Base-by-base conservation (phyloP, 192 early-diverging fungal genomes). In the Thamnidium elegans region DNA sequence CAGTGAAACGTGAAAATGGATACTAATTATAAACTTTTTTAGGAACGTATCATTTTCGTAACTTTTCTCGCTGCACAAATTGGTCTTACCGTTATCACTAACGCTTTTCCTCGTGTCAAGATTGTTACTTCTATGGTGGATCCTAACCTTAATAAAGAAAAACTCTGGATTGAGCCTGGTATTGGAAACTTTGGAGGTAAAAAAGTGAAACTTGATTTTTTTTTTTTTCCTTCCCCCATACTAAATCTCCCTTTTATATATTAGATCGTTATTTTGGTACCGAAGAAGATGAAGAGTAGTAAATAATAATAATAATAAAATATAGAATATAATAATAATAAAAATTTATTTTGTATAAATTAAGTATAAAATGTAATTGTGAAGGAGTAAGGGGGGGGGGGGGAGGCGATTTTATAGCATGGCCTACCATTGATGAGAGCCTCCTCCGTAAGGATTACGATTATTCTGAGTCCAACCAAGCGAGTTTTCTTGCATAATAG, bases 61-160 rank as follows among this genome's bases (percentile, higher is more conserved):
- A 87, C 89, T 5, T 84, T 95, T 64, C 78, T 98, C 34, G 85
- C 95, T 7, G 84, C 91, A 0, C 82, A 87, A 14, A 83, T 85
- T 55, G 94, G 94, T 19, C 62, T 95, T 4, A 85, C 89, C 58
- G 88, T 88, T 2, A 86, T 98, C 26, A 72, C 88, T 2, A 77
- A 83, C 8, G 93, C 94, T 1, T 98, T 98, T 71, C 92, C 94
- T 5, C 71, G 71, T 48, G 87, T 95, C 10, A 83, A 81, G 66
- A 81, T 96, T 42, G 92, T 95, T 21, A 86, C 86, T 13, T 89
- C 91, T 9, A 86, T 88, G 80, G 78, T 95, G 1, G 95, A 95
- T 64, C 78, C 82, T 15, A 78, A 84, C 52, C 65, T 93, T 14
- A 76, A 81, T 50, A 72, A 83, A 36, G 79, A 87, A 31, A 87